phyloP scores from a whole-genome alignment of 805 yeast species.

The Hanseniaspora guilliermondii region DNA sequence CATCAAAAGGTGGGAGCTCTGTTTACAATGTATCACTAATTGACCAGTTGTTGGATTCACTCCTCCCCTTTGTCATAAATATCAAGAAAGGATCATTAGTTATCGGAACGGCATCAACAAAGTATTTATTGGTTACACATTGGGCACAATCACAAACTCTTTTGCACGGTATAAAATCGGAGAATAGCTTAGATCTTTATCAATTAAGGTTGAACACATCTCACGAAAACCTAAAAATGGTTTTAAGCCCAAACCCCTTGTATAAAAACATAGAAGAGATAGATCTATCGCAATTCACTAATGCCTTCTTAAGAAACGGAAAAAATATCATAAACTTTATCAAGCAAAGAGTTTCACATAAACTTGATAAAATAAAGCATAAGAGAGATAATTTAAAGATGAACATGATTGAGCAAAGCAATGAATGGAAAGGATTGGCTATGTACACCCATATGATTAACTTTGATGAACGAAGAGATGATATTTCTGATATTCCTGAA shows the following conservation, averaged over 20 bases:
- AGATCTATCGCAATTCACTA: conserved; percentile 16
- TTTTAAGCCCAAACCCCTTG: conserved; percentile 60
- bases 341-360: neutral
- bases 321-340: neutral
- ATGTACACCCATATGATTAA: conserved; percentile 40
- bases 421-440: conserved; percentile 65
- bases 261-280: conserved; percentile 29
- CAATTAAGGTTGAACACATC: conserved; percentile 35
- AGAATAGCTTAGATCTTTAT: conserved; percentile 46
- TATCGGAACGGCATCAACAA: conserved; percentile 68
- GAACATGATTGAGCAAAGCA: conserved; percentile 15
- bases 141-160: conserved; percentile 43
- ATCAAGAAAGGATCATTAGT: conserved; percentile 60
- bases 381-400: conserved; percentile 15
- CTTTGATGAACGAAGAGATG: neutral
- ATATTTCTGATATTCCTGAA: conserved; percentile 23
- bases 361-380: neutral
- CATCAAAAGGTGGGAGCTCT: conserved; percentile 21
- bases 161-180: conserved; percentile 41
- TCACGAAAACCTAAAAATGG: conserved; percentile 42
- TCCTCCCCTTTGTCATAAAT: conserved; percentile 52
- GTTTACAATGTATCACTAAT: conserved; percentile 19
- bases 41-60: conserved; percentile 16
- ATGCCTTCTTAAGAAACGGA: conserved; percentile 16
- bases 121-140: conserved; percentile 55